Evolutionary conservation across 768 basidiomycete genomes (phyloP), one percentile per base, ranked within the genome.

Genomic region (Amanita fuliginea): DNA sequence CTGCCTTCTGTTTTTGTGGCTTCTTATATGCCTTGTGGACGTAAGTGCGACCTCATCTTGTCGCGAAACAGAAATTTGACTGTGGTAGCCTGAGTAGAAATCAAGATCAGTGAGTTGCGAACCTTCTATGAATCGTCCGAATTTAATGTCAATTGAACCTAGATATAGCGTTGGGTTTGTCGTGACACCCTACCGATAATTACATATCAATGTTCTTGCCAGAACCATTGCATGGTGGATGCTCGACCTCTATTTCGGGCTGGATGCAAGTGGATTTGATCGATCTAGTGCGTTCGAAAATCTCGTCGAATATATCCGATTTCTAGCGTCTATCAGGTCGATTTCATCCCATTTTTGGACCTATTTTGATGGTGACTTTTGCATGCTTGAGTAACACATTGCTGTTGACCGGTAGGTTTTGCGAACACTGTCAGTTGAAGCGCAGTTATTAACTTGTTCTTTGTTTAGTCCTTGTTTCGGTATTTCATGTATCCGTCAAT

Each of bases 21-120:
- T 97, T 97, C 63, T 63, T 92, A 40, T 97, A 96, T 65, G 91
- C 90, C 0, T 69, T 97, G 8, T 96, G 85, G 85, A 96, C 91
- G 79, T 92, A 67, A 61, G 91, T 80, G 1, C 4, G 36, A 19
- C 9, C 19, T 51, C 50, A 14, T 35, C 13, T 36, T 28, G 22
- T 26, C 32, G 14, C 42, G 44, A 6, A 24, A 8, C 28, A 32
- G 22, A 42, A 13, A 40, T 6, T 44, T 33, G 35, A 42, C 45
- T 49, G 22, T 35, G 19, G 43, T 55, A 89, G 86, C 10, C 59
- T 88, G 54, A 77, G 78, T 57, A 75, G 78, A 39, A 80, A 78
- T 60, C 63, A 74, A 47, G 75, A 78, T 35, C 68, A 70, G 80
- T 84, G 56, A 50, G 74, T 64, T 34, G 32, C 28, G 21, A 33